These are phyloP conservation scores for Triticum timopheevii DNA, from an alignment of 176 grass and related monocot genomes.

Conservation along the genomic window DNA sequence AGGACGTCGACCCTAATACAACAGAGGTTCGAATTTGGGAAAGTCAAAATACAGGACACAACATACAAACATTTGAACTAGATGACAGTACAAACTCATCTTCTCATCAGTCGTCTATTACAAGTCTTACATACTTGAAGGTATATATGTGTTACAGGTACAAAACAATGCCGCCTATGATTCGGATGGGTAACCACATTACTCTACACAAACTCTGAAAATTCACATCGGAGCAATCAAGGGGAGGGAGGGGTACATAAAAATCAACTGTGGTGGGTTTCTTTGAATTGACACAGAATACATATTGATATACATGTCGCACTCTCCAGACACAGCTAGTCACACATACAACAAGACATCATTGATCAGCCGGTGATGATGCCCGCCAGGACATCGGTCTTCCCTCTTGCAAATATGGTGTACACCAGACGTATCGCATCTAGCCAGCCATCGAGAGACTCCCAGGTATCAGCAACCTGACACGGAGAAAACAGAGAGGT, in stretches of 20 bases:
- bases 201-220: too few species aligned
- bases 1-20: too few species aligned
- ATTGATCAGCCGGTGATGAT: slow-evolving; percentile 57
- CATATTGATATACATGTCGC: background rate
- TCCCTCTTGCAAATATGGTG: slow-evolving; percentile 72
- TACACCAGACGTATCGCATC: slow-evolving; percentile 77
- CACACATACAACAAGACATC: background rate
- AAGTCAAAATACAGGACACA: too few species aligned
- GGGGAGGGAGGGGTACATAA: background rate
- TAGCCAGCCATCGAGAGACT: slow-evolving; percentile 64
- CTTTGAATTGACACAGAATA: background rate
- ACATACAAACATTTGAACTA: too few species aligned
- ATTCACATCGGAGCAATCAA: background rate
- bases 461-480: slow-evolving; percentile 84
- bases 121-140: too few species aligned
- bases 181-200: too few species aligned
- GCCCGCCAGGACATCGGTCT: slow-evolving; percentile 66
- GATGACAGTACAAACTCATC: too few species aligned
- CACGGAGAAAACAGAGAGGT: background rate
- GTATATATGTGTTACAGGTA: too few species aligned
- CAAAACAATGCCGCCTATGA: too few species aligned
- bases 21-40: too few species aligned
- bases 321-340: background rate
- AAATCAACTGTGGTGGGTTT: background rate
- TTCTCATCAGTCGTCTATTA: too few species aligned